Base-by-base conservation (phyloP, 768 basidiomycete species). In the Pleurotus cornucopiae region DNA sequence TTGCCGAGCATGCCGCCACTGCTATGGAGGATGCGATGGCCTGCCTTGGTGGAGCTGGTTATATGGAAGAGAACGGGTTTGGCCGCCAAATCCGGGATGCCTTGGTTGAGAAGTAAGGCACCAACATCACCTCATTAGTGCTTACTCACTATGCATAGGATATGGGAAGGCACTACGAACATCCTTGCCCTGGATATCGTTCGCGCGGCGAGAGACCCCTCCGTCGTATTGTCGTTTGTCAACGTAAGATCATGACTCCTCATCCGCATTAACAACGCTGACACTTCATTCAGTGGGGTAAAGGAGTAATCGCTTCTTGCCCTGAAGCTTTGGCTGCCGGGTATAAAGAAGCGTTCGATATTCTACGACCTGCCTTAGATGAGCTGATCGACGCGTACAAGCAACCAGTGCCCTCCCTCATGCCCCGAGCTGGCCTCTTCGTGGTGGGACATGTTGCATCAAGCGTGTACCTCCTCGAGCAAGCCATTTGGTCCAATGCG, bases 41-140 rank as follows among this genome's bases (percentile, higher is more conserved):
- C 30, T 74, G 82, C 4, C 70, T 91, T 2, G 89, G 90, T 20
- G 89, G 89, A 1, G 83, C 85, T 47, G 90, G 90, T 0, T 92
- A 91, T 63, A 91, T 91, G 88, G 86, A 88, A 61, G 90, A 92
- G 67, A 89, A 82, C 55, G 83, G 81, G 1, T 81, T 91, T 47
- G 86, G 83, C 6, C 73, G 82, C 38, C 62, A 80, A 12, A 86
- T 92, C 25, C 72, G 84, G 3, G 89, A 91, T 70, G 75, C 76
- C 2, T 64, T 87, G 6, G 90, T 91, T 11, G 90, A 91, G 70
- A 87, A 84, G 78, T 78, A 58, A 11, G 23, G 18, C 26, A 30
- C 40, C 12, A 11, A 14, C 23, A 21, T 18, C n/a, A 14, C 11
- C 26, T 16, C 4, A 20, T 5, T 23, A 46, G 3, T 21, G 5